These are phyloP conservation scores for Babjeviella inositovora DNA, from an alignment of 805 yeast species.

Conservation along the genomic window DNA sequence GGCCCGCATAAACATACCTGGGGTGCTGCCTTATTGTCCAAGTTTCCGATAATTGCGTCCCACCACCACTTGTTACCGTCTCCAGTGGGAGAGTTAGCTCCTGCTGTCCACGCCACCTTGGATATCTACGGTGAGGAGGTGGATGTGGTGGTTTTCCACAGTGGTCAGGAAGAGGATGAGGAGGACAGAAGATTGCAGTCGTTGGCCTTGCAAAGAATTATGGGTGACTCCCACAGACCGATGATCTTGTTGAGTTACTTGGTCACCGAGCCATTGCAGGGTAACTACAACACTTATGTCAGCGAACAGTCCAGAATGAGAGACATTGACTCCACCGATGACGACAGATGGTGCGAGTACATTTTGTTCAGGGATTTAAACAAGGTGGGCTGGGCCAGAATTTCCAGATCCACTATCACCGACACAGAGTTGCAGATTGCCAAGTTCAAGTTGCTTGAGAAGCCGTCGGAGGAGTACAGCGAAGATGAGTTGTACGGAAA, in stretches of 20 bases:
- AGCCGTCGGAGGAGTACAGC: constrained; percentile 7
- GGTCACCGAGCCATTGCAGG: constrained; percentile 76
- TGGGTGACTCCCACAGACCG: constrained; percentile 79
- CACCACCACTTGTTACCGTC: constrained; percentile 88
- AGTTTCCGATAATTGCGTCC: constrained; percentile 84
- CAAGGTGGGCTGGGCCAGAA: constrained; percentile 87
- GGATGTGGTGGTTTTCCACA: constrained; percentile 93
- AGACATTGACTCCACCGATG: constrained; percentile 85
- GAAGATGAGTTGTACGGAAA: constrained; percentile 31
- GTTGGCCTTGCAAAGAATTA: constrained; percentile 54
- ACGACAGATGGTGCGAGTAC: constrained; percentile 99
- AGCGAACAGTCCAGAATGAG: constrained; percentile 74
- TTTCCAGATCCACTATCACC: constrained; percentile 84
- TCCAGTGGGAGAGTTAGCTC: constrained; percentile 96
- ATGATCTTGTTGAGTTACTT: constrained; percentile 75
- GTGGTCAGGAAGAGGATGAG: constrained; percentile 95
- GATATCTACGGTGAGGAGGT: constrained; percentile 78
- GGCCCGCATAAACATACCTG: constrained; percentile 97
- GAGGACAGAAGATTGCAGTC: constrained; percentile 88
- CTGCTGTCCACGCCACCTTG: constrained; percentile 92
- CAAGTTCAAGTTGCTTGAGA: constrained; percentile 55
- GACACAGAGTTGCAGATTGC: constrained; percentile 96
- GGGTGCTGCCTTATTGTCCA: constrained; percentile 89
- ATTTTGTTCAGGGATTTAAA: constrained; percentile 75
- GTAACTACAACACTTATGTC: constrained; percentile 86